These are phyloP conservation scores for Pleurotus pulmonarius DNA, from an alignment of 768 basidiomycete genomes.

Conservation along the genomic window DNA sequence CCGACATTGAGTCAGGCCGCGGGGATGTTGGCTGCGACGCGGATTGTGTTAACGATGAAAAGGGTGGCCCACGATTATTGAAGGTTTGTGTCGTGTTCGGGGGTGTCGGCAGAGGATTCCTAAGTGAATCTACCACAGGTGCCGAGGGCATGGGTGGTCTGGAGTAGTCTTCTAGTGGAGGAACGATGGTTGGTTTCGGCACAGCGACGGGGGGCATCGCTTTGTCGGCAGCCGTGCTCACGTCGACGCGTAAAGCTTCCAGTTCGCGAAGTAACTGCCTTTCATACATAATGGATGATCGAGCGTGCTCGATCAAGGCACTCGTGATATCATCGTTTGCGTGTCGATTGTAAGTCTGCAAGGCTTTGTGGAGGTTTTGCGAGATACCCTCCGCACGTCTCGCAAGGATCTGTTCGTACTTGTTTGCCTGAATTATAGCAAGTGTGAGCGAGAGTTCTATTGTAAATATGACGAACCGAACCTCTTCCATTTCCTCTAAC, in stretches of 20 bases:
- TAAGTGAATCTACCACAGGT: neutral
- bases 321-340: slow-evolving; percentile 91
- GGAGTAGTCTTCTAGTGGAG: slow-evolving; percentile 60
- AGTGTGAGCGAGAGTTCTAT: slow-evolving; percentile 1
- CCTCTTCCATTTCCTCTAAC: slow-evolving; percentile 90
- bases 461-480: slow-evolving; percentile 23
- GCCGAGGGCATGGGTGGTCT: slow-evolving; percentile 21
- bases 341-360: slow-evolving; percentile 79
- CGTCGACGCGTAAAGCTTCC: slow-evolving; percentile 77
- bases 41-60: neutral
- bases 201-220: slow-evolving; percentile 45
- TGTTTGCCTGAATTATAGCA: slow-evolving; percentile 63
- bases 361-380: slow-evolving; percentile 83
- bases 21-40: slow-evolving; percentile 3
- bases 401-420: slow-evolving; percentile 82
- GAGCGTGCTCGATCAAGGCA: slow-evolving; percentile 89
- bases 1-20: slow-evolving; percentile 9
- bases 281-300: slow-evolving; percentile 90
- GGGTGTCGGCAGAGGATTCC: neutral
- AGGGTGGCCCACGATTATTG: neutral
- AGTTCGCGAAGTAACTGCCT: slow-evolving; percentile 84
- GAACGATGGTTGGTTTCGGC: slow-evolving; percentile 60
- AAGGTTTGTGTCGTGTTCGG: slow-evolving; percentile 9
- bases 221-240: slow-evolving; percentile 57
- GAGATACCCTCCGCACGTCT: slow-evolving; percentile 92